phyloP scores from a whole-genome alignment of 306 rosid species.

The Amphicarpaea edgeworthii region DNA sequence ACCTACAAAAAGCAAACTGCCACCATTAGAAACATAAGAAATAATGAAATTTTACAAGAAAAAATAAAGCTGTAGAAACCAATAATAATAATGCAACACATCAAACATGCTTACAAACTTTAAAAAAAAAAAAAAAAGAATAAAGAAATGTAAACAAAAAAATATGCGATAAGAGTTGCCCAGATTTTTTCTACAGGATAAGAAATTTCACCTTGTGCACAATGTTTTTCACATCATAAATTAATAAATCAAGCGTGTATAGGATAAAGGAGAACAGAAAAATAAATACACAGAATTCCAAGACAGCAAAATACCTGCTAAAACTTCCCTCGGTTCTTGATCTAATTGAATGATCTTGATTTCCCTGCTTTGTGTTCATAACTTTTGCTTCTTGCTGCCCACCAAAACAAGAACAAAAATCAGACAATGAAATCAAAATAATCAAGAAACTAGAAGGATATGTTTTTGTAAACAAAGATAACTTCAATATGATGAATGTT shows the following conservation, averaged over 20 bases:
- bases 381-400: conserved; percentile 77
- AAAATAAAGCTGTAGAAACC: conserved; percentile 16
- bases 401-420: conserved; percentile 31
- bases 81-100: conserved; percentile 19
- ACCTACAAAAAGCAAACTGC: conserved; percentile 52
- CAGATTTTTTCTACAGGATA: conserved; percentile 10
- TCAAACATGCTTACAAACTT: conserved; percentile 33
- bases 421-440: conserved; percentile 33
- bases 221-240: conserved; percentile 33
- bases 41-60: not conserved
- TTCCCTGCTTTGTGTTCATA: conserved; percentile 55
- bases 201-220: conserved; percentile 37
- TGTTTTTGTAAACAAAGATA: conserved; percentile 29
- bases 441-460: conserved; percentile 26
- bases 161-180: not conserved
- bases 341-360: conserved; percentile 48
- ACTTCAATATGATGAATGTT: too few relatives aligned
- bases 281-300: conserved; percentile 5
- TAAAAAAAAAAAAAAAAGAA: not conserved
- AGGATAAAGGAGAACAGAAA: conserved; percentile 3
- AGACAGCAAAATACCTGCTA: conserved; percentile 60
- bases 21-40: conserved; percentile 30
- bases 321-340: conserved; percentile 58
- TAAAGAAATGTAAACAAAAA: not conserved
- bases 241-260: not conserved